Base-by-base conservation (phyloP, 257 asterid genomes). In the Ilex asprella region DNA sequence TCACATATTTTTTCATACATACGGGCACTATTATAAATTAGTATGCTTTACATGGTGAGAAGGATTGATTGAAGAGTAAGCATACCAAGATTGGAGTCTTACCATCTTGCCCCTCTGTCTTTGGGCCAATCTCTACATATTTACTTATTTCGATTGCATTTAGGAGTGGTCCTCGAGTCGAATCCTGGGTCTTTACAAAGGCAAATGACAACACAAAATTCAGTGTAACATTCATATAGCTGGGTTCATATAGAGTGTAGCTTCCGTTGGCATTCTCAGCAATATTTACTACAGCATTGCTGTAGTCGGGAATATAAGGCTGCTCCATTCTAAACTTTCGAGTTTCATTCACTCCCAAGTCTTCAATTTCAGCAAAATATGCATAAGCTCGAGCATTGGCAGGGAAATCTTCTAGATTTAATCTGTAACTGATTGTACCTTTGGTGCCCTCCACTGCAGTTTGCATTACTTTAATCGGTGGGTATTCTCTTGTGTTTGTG, bases 251-350 rank as follows among this genome's bases (percentile, higher is more conserved):
- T 30, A 93, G 67, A 8, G 87, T 89, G 58, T 83, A 87, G 62
- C 96, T 92, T 30, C 97, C 99, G 35, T 89, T 92, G 9, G 97
- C 99, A 63, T 92, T 92, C 73, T 92, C 97, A 55, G 91, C 96
- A 61, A 89, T 80, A 70, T 92, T 92, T 65, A 92, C 99, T 65
- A 92, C 96, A 7, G 99, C 99, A 68, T 77, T 83, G 87, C 94
- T 92, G 56, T 92, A 92, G 63, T 92, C 99, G 2, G 84, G 85
- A 64, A 70, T 72, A 65, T 75, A 69, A 65, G 99, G 99, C 59
- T 83, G 84, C 63, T 82, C 86, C 96, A 89, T 92, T 65, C 75
- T 85, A 30, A 92, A 92, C 56, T 92, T 92, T 39, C 97, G 66
- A 7, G 83, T 89, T 43, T 92, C 89, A 8, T 85, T 89, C 3